phyloP scores from a whole-genome alignment of 208 protist species.

The Acanthamoeba divionensis region DNA sequence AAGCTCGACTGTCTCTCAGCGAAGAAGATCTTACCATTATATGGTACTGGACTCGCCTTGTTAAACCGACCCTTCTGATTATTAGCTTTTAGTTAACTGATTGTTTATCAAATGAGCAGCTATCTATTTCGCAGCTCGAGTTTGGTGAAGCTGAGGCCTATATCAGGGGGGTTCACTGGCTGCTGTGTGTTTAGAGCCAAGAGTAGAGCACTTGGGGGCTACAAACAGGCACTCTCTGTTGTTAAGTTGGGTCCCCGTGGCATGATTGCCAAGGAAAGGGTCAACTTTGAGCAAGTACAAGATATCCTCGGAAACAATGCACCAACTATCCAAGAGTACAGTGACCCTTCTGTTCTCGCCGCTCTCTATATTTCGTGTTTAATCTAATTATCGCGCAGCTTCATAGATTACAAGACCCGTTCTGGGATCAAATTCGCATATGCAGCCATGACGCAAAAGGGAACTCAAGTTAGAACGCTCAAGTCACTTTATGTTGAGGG shows the following conservation, averaged over 20 bases:
- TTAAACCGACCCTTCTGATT: no score
- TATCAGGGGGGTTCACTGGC: neutral
- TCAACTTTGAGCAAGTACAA: slow-evolving; percentile 22
- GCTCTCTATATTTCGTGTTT: no score
- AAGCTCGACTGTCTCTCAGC: neutral
- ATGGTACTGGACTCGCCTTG: neutral
- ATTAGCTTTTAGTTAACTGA: neutral
- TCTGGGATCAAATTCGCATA: slow-evolving; percentile 41
- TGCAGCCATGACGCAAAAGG: slow-evolving; percentile 11
- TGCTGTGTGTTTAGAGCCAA: neutral
- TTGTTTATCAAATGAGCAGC: neutral
- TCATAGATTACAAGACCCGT: slow-evolving; percentile 40
- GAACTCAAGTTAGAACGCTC: neutral
- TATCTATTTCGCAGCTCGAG: slow-evolving; percentile 6
- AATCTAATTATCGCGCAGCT: neutral
- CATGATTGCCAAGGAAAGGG: neutral
- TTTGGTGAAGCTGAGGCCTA: neutral
- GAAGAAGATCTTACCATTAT: slow-evolving; percentile 1
- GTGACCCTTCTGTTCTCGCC: no score
- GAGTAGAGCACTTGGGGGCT: neutral
- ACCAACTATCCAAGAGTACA: slow-evolving; percentile 15
- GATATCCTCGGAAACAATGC: slow-evolving; percentile 26
- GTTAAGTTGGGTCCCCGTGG: neutral
- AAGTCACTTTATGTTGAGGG: neutral
- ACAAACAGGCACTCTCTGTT: neutral